Percentiles rank a stretch among this genome's conserved stretches.
phyloP scores from a whole-genome alignment of 2,329 filamentous ascomycete species.

The Davidsoniella virescens region DNA sequence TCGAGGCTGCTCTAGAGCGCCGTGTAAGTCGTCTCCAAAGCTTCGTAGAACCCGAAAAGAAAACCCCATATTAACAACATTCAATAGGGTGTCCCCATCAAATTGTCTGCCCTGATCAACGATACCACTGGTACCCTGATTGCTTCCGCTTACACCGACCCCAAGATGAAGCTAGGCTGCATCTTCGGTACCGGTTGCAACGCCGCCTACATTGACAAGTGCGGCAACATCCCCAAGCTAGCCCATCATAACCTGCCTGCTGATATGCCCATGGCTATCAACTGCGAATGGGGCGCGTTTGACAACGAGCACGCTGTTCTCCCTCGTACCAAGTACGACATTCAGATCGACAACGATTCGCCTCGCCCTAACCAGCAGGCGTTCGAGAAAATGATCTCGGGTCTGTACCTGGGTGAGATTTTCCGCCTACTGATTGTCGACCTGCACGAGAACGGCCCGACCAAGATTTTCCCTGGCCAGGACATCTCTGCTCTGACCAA shows the following conservation, averaged over 20 bases:
- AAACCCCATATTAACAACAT: conserved; percentile 15
- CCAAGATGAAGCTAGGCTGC: conserved; percentile 83
- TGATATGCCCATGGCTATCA: conserved; percentile 80
- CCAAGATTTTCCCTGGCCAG: conserved; percentile 68
- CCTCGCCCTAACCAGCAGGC: conserved; percentile 86
- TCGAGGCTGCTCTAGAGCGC: conserved; percentile 60
- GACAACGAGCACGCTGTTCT: conserved; percentile 86
- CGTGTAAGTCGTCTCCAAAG: conserved; percentile 19
- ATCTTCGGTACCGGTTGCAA: conserved; percentile 99
- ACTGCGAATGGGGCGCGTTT: conserved; percentile 95
- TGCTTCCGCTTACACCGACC: conserved; percentile 91
- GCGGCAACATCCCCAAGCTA: conserved; percentile 81
- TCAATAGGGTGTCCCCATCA: conserved; percentile 70
- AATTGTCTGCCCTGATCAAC: conserved; percentile 84
- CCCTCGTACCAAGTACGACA: conserved; percentile 70
- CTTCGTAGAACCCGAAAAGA: conserved; percentile 12
- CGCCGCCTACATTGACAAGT: conserved; percentile 93
- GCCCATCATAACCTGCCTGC: conserved; percentile 77
- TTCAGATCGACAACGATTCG: conserved; percentile 77
- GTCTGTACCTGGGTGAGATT: conserved; percentile 85
- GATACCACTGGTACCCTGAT: conserved; percentile 96
- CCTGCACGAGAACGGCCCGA: conserved; percentile 60
- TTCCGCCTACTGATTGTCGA: conserved; percentile 80
- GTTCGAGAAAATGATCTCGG: conserved; percentile 97
- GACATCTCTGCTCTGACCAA: conserved; percentile 67